Percentiles rank a stretch among this genome's conserved stretches.
Conservation (phyloP, 1,284 basidiomycete genomes). For the Fistulina hepatica region DNA sequence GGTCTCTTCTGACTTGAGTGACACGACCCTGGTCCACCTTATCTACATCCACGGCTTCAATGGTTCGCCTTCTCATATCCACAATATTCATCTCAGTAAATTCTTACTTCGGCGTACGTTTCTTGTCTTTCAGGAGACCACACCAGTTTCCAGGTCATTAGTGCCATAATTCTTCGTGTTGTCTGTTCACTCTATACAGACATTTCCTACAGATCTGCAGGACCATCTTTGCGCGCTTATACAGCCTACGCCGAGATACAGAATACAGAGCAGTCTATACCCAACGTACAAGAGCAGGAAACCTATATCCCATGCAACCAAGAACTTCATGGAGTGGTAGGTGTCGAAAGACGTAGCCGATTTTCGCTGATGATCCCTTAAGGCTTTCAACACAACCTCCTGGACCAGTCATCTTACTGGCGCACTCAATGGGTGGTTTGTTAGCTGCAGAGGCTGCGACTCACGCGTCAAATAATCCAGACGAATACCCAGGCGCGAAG, state of each 20-base stretch:
- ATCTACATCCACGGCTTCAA: conserved; percentile 46
- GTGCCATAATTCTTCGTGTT: too few relatives aligned
- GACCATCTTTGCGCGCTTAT: conserved; percentile 26
- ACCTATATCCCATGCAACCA: conserved; percentile 35
- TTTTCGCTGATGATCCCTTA: background rate
- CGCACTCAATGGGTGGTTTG: conserved; percentile 50
- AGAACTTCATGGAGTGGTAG: conserved; percentile 42
- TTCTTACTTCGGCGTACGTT: too few relatives aligned
- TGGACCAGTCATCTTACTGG: conserved; percentile 42
- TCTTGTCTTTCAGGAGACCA: conserved; percentile 40
- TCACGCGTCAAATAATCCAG: conserved; percentile 25
- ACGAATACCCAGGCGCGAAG: conserved; percentile 17
- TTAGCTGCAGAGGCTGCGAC: conserved; percentile 45
- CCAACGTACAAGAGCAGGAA: conserved; percentile 46
- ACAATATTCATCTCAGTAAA: too few relatives aligned
- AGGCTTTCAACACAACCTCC: conserved; percentile 43
- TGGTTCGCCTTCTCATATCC: conserved; percentile 22
- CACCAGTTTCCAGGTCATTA: conserved; percentile 38
- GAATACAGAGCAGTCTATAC: conserved; percentile 37
- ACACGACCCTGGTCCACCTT: conserved; percentile 31
- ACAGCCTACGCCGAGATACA: conserved; percentile 26
- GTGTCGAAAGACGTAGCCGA: conserved; percentile 7
- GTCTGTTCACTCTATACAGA: conserved; percentile 19
- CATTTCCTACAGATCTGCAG: conserved; percentile 44
- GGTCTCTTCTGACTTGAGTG: too few relatives aligned